These are phyloP conservation scores for Candida ponderosae DNA, from an alignment of 805 yeast genomes.

Conservation along the genomic window DNA sequence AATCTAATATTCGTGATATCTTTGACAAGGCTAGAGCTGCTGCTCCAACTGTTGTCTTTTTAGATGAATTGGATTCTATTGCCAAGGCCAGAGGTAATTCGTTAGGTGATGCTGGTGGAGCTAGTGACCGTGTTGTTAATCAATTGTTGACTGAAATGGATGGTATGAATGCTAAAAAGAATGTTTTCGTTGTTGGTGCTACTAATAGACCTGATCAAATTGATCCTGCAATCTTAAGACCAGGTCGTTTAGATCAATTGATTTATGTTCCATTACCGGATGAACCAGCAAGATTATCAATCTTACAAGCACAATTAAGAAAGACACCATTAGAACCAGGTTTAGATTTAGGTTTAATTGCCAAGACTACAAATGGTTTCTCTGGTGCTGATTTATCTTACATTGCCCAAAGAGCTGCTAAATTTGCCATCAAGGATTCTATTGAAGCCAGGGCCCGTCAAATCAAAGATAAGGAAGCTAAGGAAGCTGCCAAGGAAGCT, in stretches of 20 bases:
- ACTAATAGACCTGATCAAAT: conserved; percentile 99
- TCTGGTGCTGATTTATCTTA: conserved; percentile 98
- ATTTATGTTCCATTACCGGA: conserved; percentile 98
- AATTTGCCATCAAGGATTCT: conserved; percentile 96
- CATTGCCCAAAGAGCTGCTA: conserved; percentile 97
- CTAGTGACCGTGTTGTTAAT: conserved; percentile 92
- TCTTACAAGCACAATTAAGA: conserved; percentile 92
- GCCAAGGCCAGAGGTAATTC: conserved; percentile 96
- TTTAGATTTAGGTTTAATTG: conserved; percentile 77
- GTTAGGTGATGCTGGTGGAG: conserved; percentile 92
- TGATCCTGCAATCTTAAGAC: conserved; percentile 97
- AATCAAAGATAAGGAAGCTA: conserved; percentile 31
- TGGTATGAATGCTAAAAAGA: conserved; percentile 99
- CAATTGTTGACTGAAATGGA: conserved; percentile 98
- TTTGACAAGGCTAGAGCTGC: conserved; percentile 99
- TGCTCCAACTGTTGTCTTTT: conserved; percentile 97
- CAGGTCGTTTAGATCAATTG: conserved; percentile 98
- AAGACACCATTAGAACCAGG: conserved; percentile 99
- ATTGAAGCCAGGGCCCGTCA: conserved; percentile 62
- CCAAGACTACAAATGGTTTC: conserved; percentile 93
- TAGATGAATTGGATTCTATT: conserved; percentile 96
- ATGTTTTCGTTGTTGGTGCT: conserved; percentile 98
- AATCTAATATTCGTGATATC: conserved; percentile 93
- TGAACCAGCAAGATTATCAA: conserved; percentile 87
- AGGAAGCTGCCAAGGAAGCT: conserved; percentile 26